phyloP scores from a whole-genome alignment of 371 early-diverging fungal species.

The Circinella minor region DNA sequence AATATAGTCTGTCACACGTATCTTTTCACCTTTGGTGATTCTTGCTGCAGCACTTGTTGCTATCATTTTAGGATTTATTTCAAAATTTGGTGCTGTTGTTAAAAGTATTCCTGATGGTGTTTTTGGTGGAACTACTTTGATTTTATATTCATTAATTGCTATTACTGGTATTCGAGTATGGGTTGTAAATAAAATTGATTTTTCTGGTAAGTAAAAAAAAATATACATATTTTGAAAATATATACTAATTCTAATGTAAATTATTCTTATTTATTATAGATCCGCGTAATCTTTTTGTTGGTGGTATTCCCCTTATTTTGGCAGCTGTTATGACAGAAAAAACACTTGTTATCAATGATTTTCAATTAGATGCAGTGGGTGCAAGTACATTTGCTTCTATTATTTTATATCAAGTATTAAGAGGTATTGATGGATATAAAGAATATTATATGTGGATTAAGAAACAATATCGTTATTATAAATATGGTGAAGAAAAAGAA shows the following conservation, averaged over 20 bases:
- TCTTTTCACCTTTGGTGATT: conserved; percentile 62
- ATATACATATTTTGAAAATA: too few relatives aligned
- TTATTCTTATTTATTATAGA: conserved; percentile 15
- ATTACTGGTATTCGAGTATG: conserved; percentile 67
- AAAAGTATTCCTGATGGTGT: conserved; percentile 62
- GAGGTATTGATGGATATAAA: conserved; percentile 27
- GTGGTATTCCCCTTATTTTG: conserved; percentile 52
- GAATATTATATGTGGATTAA: conserved; percentile 18
- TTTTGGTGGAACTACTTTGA: conserved; percentile 60
- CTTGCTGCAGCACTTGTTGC: conserved; percentile 58
- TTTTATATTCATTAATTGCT: conserved; percentile 61
- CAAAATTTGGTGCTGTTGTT: conserved; percentile 64
- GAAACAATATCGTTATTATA: conserved; percentile 1
- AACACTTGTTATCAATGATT: conserved; percentile 44
- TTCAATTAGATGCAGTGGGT: conserved; percentile 49
- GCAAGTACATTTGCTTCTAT: conserved; percentile 22
- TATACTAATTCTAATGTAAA: too few relatives aligned
- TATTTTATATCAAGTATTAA: conserved; percentile 25
- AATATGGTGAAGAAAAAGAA: neutral
- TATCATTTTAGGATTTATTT: conserved; percentile 59
- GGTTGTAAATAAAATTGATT: conserved; percentile 60
- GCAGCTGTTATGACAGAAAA: conserved; percentile 50
- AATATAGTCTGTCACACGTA: conserved; percentile 47
- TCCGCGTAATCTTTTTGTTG: conserved; percentile 56
- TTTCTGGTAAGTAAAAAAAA: conserved; percentile 24